Evolutionary conservation across 2,329 filamentous ascomycete genomes (phyloP).

Genomic region (Orbilia javanica): DNA sequence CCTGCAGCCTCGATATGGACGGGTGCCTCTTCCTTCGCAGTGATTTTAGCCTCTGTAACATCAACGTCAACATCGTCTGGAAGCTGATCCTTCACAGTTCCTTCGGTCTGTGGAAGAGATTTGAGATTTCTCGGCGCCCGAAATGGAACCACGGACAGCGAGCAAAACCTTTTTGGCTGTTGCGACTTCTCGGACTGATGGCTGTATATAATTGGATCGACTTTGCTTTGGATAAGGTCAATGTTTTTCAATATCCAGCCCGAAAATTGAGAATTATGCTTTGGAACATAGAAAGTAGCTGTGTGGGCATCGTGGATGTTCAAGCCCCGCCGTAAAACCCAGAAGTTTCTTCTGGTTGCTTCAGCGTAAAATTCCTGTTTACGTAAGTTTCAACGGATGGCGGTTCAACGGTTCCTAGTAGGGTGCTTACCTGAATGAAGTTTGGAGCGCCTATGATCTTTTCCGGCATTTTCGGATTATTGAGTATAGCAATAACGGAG

Average conservation of each 20-base stretch:
- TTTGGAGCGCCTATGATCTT: background rate
- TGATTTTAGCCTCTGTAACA: background rate
- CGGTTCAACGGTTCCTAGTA: background rate
- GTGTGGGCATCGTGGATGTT: background rate
- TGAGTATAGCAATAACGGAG: constrained; percentile 3
- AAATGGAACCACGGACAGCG: background rate
- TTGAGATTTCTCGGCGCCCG: background rate
- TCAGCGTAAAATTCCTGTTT: background rate
- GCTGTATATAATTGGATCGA: constrained; percentile 16
- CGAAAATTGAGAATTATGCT: background rate
- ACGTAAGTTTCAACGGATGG: background rate
- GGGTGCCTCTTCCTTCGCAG: background rate
- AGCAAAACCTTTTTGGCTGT: background rate
- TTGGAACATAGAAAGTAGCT: background rate
- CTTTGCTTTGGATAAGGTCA: constrained; percentile 1
- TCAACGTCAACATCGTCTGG: background rate
- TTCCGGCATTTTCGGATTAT: background rate
- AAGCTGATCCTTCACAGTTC: background rate
- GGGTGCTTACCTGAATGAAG: constrained; percentile 6
- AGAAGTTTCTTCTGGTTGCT: background rate
- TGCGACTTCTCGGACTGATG: background rate
- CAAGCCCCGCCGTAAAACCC: background rate
- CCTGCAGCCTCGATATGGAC: background rate
- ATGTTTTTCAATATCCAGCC: constrained; percentile 9
- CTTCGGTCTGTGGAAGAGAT: background rate